Conservation (phyloP, 768 basidiomycete genomes). For the Tulasnella sp. region DNA sequence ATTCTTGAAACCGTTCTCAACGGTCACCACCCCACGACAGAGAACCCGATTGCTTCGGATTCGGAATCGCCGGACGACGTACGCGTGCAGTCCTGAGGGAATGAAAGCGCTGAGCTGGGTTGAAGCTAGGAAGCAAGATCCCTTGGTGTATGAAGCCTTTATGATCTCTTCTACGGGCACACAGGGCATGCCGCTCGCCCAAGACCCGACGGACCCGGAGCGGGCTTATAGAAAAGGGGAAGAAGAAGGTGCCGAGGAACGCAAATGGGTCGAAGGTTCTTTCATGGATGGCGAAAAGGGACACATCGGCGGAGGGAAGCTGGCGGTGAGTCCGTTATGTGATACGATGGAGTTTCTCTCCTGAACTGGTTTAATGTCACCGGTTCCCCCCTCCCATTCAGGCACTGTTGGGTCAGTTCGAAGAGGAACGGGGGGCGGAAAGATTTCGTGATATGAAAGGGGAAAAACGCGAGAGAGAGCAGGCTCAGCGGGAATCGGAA, state of each 20-base stretch:
- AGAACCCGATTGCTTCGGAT: constrained; percentile 60
- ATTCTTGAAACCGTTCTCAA: constrained; percentile 46
- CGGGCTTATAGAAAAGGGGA: constrained; percentile 35
- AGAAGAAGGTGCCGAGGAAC: constrained; percentile 61
- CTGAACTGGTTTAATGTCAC: neutral
- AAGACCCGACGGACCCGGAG: neutral
- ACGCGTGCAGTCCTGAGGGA: constrained; percentile 41
- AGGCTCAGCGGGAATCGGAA: constrained; percentile 39
- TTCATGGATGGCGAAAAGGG: constrained; percentile 51
- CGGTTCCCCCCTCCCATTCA: constrained; percentile 23
- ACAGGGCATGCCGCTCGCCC: constrained; percentile 14
- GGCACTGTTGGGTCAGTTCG: constrained; percentile 60
- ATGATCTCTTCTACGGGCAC: constrained; percentile 12
- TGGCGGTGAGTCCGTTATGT: constrained; percentile 6
- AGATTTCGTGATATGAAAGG: constrained; percentile 49
- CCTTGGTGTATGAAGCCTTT: constrained; percentile 53
- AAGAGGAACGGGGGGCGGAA: constrained; percentile 73
- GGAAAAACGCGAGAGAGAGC: constrained; percentile 36
- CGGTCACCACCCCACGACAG: constrained; percentile 53
- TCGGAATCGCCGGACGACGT: constrained; percentile 68
- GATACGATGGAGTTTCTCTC: neutral
- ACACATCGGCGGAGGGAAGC: constrained; percentile 18
- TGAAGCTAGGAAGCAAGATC: constrained; percentile 57
- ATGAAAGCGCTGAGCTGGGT: constrained; percentile 49
- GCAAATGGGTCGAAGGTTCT: constrained; percentile 57